These are phyloP conservation scores for Stephania japonica DNA, from an alignment of 164 flowering plant species.

Conservation along the genomic window DNA sequence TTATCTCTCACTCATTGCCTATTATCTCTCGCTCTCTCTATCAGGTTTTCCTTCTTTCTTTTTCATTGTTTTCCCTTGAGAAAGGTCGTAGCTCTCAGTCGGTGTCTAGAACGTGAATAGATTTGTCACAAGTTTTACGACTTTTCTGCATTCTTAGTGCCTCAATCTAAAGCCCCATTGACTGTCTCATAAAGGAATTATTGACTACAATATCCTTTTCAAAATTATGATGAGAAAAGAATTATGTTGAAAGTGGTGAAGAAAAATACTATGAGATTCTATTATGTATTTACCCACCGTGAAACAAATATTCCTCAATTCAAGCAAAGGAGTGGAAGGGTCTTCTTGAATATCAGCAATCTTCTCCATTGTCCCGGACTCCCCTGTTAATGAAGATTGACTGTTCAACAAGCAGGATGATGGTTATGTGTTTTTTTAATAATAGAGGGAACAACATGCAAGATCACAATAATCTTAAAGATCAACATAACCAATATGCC, in stretches of 20 bases:
- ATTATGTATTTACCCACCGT: conserved; percentile 41
- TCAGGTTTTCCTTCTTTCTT: too few species aligned
- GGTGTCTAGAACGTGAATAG: too few species aligned
- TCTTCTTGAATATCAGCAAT: conserved; percentile 56
- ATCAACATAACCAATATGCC: background rate
- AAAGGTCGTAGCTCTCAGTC: too few species aligned
- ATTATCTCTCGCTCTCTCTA: too few species aligned
- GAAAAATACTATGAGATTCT: background rate
- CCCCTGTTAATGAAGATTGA: conserved; percentile 82
- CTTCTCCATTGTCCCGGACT: conserved; percentile 60
- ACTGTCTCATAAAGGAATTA: background rate
- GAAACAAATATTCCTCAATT: conserved; percentile 71
- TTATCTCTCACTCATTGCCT: too few species aligned
- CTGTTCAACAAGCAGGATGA: conserved; percentile 51
- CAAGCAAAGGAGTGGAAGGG: conserved; percentile 56
- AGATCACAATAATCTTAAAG: background rate
- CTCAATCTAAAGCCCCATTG: background rate
- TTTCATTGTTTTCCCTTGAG: too few species aligned
- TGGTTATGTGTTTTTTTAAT: conserved; percentile 25
- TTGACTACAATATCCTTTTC: background rate
- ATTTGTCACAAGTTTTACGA: too few species aligned
- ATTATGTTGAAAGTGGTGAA: background rate
- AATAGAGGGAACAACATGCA: conserved; percentile 14
- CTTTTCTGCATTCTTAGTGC: background rate
- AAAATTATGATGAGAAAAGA: background rate